phyloP scores from a whole-genome alignment of 2,329 filamentous ascomycete genomes.

The Penicillium decumbens region DNA sequence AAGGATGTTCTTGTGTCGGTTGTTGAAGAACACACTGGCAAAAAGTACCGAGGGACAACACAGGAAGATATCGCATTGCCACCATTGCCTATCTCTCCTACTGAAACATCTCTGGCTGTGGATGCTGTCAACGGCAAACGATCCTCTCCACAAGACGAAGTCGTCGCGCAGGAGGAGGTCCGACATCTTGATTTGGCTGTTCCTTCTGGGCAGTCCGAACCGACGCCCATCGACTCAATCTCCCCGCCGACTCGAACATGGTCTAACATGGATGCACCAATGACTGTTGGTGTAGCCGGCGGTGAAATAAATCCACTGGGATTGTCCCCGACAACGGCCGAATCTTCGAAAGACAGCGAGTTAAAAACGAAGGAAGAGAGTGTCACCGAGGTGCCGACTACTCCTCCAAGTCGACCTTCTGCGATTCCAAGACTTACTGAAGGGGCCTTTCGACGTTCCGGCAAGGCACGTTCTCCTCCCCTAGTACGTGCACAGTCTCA shows the following conservation, averaged over 20 bases:
- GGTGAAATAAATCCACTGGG: not conserved
- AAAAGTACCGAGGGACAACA: slow-evolving; percentile 26
- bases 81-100: slow-evolving; percentile 17
- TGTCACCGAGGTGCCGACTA: slow-evolving; percentile 15
- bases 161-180: slow-evolving; percentile 49
- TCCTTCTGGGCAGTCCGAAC: slow-evolving; percentile 26
- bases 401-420: slow-evolving; percentile 31
- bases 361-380: slow-evolving; percentile 14
- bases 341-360: slow-evolving; percentile 3
- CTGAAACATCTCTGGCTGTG: slow-evolving; percentile 19
- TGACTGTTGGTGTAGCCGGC: not conserved
- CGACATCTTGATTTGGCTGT: slow-evolving; percentile 60
- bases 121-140: slow-evolving; percentile 16
- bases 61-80: slow-evolving; percentile 12
- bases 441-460: slow-evolving; percentile 33
- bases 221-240: slow-evolving; percentile 9
- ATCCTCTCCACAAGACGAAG: slow-evolving; percentile 21
- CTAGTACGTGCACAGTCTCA: slow-evolving; percentile 51
- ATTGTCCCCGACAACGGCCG: slow-evolving; percentile 10
- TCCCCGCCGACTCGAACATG: slow-evolving; percentile 8
- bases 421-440: slow-evolving; percentile 41
- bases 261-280: slow-evolving; percentile 3
- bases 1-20: slow-evolving; percentile 61
- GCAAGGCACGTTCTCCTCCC: slow-evolving; percentile 43
- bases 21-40: slow-evolving; percentile 57